Evolutionary conservation across 1,284 basidiomycete species (phyloP), one percentile per base, ranked within the genome.

Genomic region (Heterobasidion irregulare): DNA sequence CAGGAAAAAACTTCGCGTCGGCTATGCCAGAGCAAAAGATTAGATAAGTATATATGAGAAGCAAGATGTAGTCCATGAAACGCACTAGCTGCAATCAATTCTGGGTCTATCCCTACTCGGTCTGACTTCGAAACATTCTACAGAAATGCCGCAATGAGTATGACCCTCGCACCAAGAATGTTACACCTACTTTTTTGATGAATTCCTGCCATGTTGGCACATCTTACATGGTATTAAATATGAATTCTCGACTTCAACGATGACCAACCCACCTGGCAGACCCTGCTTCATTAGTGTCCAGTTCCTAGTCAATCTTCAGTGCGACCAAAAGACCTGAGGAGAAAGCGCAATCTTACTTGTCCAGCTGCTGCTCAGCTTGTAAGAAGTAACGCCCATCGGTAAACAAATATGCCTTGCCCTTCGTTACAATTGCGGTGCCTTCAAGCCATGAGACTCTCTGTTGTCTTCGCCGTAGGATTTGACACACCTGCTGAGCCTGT

Each of bases 221-320:
- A 61, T 90, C 92, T 79, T 13, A 12, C 8, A 49, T 9, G 46
- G 34, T 61, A 50, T n/a, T 41, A 0, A 57, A 56, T 36, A 33
- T n/a, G 13, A 26, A 38, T 7, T 41, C 6, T 43, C 52, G 26
- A 47, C 10, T 33, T 33, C 6, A 12, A 43, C 51, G 19, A 16
- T n/a, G 36, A 13, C 34, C n/a, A 15, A 60, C 54, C 59, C 57
- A 85, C 89, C 84, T 69, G 83, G 82, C 34, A 92, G 66, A 6
- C 94, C 95, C 63, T 90, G 84, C 68, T 92, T 96, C 91, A 96
- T 94, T 64, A 98, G 72, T 1, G 79, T 89, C 95, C 95, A 98
- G 60, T 95, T 94, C 52, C 84, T 89, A 56, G 10, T 13, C 9
- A n/a, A 44, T 13, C 18, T 32, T 36, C 47, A 34, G 51, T 35